Conservation (phyloP, 2,329 filamentous ascomycete genomes). For the Fusarium brachygibbosum region DNA sequence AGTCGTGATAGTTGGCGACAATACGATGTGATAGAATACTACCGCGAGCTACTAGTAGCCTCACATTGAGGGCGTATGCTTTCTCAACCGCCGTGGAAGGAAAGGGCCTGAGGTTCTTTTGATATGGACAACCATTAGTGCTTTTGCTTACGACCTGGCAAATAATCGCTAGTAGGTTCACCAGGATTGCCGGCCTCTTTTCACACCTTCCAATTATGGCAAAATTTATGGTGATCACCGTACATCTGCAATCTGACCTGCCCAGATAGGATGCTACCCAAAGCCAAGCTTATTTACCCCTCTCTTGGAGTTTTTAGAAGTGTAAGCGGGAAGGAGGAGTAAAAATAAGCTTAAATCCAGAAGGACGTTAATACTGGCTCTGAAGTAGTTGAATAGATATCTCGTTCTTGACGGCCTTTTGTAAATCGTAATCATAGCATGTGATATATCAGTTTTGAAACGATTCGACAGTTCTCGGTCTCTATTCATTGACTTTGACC, state of each 20-base stretch:
- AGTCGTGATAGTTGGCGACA: accelerated
- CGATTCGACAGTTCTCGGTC: background rate
- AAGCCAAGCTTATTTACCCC: constrained; percentile 9
- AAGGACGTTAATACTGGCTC: too few relatives aligned
- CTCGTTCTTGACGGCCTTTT: too few relatives aligned
- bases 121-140: background rate
- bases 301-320: background rate
- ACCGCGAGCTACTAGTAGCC: too few relatives aligned
- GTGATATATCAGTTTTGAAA: too few relatives aligned
- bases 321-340: background rate
- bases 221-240: background rate
- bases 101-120: background rate
- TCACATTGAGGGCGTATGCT: background rate
- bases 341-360: constrained; percentile 20
- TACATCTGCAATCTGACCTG: constrained; percentile 1
- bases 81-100: too few relatives aligned
- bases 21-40: accelerated
- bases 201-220: constrained; percentile 5
- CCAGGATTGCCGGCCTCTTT: background rate
- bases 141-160: background rate
- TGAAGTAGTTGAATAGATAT: too few relatives aligned
- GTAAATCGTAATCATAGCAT: too few relatives aligned
- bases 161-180: background rate
- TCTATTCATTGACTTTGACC: background rate
- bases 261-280: constrained; percentile 5